Conservation (phyloP, 2,329 filamentous ascomycete species). For the Aspergillus sp. region DNA sequence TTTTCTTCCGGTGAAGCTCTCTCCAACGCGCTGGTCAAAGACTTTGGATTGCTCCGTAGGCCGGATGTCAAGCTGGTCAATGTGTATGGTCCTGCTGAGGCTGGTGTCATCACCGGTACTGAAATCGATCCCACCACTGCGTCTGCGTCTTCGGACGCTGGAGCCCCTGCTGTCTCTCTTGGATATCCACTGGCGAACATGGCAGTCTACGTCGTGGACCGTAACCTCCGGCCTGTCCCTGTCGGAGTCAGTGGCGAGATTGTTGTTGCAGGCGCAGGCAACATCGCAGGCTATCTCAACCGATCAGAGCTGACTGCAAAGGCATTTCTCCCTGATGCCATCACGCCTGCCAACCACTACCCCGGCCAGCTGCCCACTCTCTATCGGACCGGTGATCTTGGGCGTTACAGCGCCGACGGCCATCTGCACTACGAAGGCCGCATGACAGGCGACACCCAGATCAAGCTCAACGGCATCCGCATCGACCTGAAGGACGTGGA, state of each 20-base stretch:
- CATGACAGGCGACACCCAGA: not conserved
- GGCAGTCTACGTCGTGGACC: not conserved
- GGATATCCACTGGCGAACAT: conserved; percentile 1
- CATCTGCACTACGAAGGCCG: conserved; percentile 22
- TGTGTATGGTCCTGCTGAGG: conserved; percentile 4
- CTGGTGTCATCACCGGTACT: not conserved
- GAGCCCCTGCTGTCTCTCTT: not conserved
- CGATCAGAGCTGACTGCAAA: not conserved
- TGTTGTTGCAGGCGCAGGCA: conserved; percentile 4
- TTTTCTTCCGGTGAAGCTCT: not conserved
- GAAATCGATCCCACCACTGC: not conserved
- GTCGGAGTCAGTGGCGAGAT: conserved; percentile 5
- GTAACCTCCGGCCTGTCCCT: not conserved
- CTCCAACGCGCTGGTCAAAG: not conserved
- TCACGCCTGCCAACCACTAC: not conserved
- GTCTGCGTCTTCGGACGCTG: not conserved
- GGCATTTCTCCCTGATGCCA: conserved; percentile 6
- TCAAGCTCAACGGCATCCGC: conserved; percentile 22
- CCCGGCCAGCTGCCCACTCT: conserved; percentile 4
- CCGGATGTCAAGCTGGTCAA: not conserved
- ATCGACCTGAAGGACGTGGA: conserved; percentile 51
- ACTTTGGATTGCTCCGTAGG: not conserved
- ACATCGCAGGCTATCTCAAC: conserved; percentile 6
- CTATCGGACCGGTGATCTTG: conserved; percentile 31
- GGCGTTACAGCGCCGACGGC: conserved; percentile 39